Percentiles rank a stretch among this genome's conserved stretches.
Conservation (phyloP, 176 grass and related monocot genomes). For the Oryza officinalis region DNA sequence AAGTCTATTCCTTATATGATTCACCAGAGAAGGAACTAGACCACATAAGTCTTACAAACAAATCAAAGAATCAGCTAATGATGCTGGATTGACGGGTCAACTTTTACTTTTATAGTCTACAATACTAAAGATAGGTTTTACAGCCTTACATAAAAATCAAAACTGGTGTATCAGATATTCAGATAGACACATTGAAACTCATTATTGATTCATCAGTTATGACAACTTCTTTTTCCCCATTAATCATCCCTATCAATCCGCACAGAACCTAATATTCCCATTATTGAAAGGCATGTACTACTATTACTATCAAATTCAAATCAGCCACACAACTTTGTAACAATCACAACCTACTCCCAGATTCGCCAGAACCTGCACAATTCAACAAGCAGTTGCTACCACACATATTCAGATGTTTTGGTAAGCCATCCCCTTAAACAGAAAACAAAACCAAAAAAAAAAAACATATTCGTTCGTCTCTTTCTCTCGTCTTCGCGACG, state of each 20-base stretch:
- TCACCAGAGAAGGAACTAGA: not conserved
- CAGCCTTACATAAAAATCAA: not conserved
- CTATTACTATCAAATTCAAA: not conserved
- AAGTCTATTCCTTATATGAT: not conserved
- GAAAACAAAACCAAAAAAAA: no score
- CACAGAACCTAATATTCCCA: not conserved
- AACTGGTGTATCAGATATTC: not conserved
- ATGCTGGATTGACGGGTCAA: not conserved
- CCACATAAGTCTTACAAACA: not conserved
- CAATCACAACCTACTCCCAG: not conserved
- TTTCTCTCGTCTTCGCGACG: no score
- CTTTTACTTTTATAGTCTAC: not conserved
- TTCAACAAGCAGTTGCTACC: not conserved
- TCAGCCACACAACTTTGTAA: not conserved
- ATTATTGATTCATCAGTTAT: not conserved
- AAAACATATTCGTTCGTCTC: no score
- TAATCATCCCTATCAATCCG: not conserved
- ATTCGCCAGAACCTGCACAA: not conserved
- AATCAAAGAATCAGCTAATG: not conserved
- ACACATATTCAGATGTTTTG: not conserved
- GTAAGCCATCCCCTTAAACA: not conserved
- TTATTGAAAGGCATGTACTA: not conserved
- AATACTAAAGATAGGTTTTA: not conserved
- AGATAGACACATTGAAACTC: not conserved
- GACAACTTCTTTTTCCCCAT: not conserved